phyloP scores from a whole-genome alignment of 2,329 filamentous ascomycete genomes.

The Penicillium sp. region DNA sequence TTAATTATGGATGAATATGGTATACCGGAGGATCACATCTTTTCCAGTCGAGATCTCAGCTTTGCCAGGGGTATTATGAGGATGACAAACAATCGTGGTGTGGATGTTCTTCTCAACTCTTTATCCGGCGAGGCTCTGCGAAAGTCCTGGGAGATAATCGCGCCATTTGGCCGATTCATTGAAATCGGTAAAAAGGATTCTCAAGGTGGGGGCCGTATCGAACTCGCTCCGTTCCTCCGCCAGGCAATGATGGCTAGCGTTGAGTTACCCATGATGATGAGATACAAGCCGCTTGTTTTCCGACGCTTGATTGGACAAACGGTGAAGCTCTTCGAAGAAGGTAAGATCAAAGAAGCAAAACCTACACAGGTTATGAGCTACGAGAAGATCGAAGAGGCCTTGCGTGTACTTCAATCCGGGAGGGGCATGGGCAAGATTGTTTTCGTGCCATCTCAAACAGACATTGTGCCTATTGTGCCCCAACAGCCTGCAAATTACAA shows the following conservation, averaged over 20 bases:
- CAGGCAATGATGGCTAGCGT: constrained; percentile 18
- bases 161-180: constrained; percentile 20
- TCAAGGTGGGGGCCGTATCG: constrained; percentile 11
- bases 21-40: constrained; percentile 21
- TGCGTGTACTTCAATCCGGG: constrained; percentile 20
- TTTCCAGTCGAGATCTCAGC: constrained; percentile 19
- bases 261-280: constrained; percentile 17
- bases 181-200: constrained; percentile 20
- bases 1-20: constrained; percentile 20
- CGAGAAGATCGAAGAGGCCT: constrained; percentile 18
- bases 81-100: constrained; percentile 18
- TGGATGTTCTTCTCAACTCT: constrained; percentile 19
- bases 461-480: constrained; percentile 17
- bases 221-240: constrained; percentile 16
- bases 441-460: constrained; percentile 14
- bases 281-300: constrained; percentile 13
- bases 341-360: constrained; percentile 17
- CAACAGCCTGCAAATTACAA: constrained; percentile 12
- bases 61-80: constrained; percentile 21
- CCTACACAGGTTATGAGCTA: constrained; percentile 17
- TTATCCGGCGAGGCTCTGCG: constrained; percentile 17
- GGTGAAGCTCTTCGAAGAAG: constrained; percentile 16
- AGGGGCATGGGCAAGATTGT: constrained; percentile 21
- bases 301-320: constrained; percentile 15
- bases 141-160: constrained; percentile 17